phyloP scores from a whole-genome alignment of 2,329 filamentous ascomycete species.

The Biscogniauxia sp. region DNA sequence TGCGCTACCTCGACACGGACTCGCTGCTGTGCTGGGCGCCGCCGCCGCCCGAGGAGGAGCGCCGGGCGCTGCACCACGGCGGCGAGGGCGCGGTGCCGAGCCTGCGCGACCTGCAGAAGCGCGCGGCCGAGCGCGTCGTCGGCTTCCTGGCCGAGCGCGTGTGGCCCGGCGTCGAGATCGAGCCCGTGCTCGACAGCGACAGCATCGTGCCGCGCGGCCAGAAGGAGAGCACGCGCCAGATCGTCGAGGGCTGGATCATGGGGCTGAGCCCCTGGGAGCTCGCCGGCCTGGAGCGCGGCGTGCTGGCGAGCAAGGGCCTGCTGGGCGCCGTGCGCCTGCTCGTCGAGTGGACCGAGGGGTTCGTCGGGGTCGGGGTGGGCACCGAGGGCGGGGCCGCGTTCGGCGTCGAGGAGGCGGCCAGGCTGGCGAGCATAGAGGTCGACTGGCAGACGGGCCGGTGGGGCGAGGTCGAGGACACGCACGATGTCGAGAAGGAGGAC shows the following conservation, averaged over 20 bases:
- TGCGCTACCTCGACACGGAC: slow-evolving; percentile 90
- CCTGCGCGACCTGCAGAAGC: slow-evolving; percentile 70
- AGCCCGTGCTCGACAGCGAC: slow-evolving; percentile 74
- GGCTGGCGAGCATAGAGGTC: slow-evolving; percentile 78
- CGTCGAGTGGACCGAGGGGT: slow-evolving; percentile 82
- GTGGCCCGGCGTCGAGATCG: slow-evolving; percentile 80
- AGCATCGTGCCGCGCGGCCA: slow-evolving; percentile 76
- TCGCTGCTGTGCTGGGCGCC: slow-evolving; percentile 86
- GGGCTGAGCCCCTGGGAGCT: slow-evolving; percentile 76
- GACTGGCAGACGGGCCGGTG: slow-evolving; percentile 86
- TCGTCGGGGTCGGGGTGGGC: slow-evolving; percentile 48
- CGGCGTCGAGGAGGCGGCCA: slow-evolving; percentile 78
- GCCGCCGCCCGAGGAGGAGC: slow-evolving; percentile 47
- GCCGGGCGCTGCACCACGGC: background rate
- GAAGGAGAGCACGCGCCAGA: slow-evolving; percentile 68
- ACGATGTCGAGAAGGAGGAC: slow-evolving; percentile 94
- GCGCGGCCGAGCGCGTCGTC: slow-evolving; percentile 68
- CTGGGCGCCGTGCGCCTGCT: slow-evolving; percentile 74
- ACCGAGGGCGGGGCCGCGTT: slow-evolving; percentile 47
- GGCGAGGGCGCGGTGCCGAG: slow-evolving; percentile 42
- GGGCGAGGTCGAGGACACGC: slow-evolving; percentile 97
- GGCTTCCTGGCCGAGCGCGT: slow-evolving; percentile 67
- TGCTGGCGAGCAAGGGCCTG: slow-evolving; percentile 83
- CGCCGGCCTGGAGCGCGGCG: slow-evolving; percentile 79
- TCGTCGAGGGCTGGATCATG: slow-evolving; percentile 75